Evolutionary conservation across 2,329 filamentous ascomycete genomes (phyloP), one percentile per base, ranked within the genome.

Genomic region (Arthrobotrys iridis): DNA sequence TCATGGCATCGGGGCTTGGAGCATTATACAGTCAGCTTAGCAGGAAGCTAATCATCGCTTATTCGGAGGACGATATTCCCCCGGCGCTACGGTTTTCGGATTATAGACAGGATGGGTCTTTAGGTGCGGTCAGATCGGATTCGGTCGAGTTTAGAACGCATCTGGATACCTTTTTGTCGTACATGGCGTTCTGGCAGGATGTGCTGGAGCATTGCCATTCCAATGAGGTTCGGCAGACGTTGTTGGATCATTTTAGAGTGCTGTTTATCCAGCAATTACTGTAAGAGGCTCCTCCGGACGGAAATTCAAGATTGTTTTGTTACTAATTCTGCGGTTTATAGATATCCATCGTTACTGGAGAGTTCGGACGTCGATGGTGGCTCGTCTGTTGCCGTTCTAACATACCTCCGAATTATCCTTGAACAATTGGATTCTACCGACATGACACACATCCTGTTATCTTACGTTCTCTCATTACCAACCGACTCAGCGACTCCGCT

Each of bases 181-280:
- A 98, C 81, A 86, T 99, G 55, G 85, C 96, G 4, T 99, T 99
- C 81, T 99, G 95, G 95, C 95, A 99, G 83, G 95, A 99, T 82
- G 93, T 97, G 33, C 85, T 99, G 75, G 95, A 98, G 81, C 94
- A 98, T 82, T 99, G 95, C 83, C 89, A 90, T 79, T 98, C 94
- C 2, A 86, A 89, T 0, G 94, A 98, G 81, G 93, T 99, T 78
- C 95, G 94, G 81, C 92, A 92, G 78, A 97, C 93, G 0, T 85
- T 99, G 58, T 86, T 99, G 30, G 95, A 99, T 81, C 95, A 99
- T 82, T 99, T 99, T 80, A 93, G 97, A 81, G 91, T 98, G 78
- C 88, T 99, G 33, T 99, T 99, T 81, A 84, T 99, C 60, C 93
- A 97, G 82, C 95, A 99, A 82, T 84, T 99, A 79, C 84, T 99